Base-by-base conservation (phyloP, 2,329 filamentous ascomycete genomes). In the Botrytis fragariae region DNA sequence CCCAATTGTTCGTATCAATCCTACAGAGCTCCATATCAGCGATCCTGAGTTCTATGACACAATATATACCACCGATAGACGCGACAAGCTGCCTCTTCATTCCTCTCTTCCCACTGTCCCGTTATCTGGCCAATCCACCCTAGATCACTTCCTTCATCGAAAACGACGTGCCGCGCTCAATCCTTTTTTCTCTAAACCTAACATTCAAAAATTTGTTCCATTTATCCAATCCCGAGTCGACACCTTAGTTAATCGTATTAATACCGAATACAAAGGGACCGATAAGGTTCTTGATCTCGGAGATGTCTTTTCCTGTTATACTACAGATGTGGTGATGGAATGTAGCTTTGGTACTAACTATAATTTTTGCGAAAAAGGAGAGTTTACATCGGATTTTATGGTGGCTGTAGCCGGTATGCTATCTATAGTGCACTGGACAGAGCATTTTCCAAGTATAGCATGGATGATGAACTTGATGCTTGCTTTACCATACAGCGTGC, bases 21-120 rank as follows among this genome's bases (percentile, higher is more conserved):
- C 82, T 18, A 60, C 51, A 14, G 84, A 85, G 73, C 78, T 85
- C 48, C 81, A 85, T 72, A 81, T 84, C 59, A 77, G 77, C 25
- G 78, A 80, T 44, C 77, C 80, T 8, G 71, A 77, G 61, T 84
- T 84, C 76, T 82, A 83, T 73, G 80, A 83, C 32, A 82, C 83
- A 69, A 77, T 85, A 35, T 85, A 83, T 74, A 79, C 82, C 10
- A 69, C 54, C 20, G 74, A 75, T 35, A 67, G 64, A 59, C 70
- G 75, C 18, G 75, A 76, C 37, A 76, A 73, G 42, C 62, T 70
- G 10, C 25, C 54, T 18, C 75, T 73, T 71, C 72, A 69, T 37
- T 72, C 69, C 1, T 65, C 75, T 1, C 44, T 39, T 29, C 73
- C 71, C n/a, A 68, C 67, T 5, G 45, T 71, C 9, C 62, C 59